Evolutionary conservation across 2,329 filamentous ascomycete species (phyloP), one percentile per base, ranked within the genome.

Genomic region (Alternaria alternata): DNA sequence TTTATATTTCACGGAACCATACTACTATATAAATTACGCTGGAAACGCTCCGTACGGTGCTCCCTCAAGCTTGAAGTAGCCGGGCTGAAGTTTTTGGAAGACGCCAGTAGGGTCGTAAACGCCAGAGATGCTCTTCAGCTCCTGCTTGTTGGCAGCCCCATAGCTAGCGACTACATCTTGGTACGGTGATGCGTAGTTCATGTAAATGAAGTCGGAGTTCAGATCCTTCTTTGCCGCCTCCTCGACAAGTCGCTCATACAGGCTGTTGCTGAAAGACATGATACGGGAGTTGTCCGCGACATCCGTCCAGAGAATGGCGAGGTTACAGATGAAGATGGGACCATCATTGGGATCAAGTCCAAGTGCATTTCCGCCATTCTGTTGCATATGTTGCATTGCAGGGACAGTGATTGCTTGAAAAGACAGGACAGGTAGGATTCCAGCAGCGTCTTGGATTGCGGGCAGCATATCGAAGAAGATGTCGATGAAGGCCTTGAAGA

Each of bases 171-270:
- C 66, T 5, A 80, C 76, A 61, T 80, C 76, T 64, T 84, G 81
- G 57, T 75, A 79, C 58, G 74, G 70, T 44, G 75, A 78, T 11
- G 80, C 82, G 60, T 84, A 84, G 63, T 83, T 84, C 78, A 83
- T 80, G 65, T 83, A 84, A 30, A 82, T 65, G 55, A 75, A 66
- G 39, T 72, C 62, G 28, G 59, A 57, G 18, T 59, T 54, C 41
- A 66, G 46, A 22, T 54, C 59, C 28, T 54, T 63, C 48, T 52
- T 59, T 7, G 43, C 60, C 4, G 66, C 67, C 22, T 67, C 64
- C 9, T 48, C 60, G 38, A 59, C 32, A 6, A 63, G 51, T 14
- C 55, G 56, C 30, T 63, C 39, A 20, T 63, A 63, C 42, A 74
- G 52, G n/a, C 66, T 67, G 30, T 68, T 63, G 46, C 63, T 66